A percentile compares a stretch with the other conserved stretches of the same genome.
phyloP scores from a whole-genome alignment of 306 rosid species.

The Mimosa bimucronata region DNA sequence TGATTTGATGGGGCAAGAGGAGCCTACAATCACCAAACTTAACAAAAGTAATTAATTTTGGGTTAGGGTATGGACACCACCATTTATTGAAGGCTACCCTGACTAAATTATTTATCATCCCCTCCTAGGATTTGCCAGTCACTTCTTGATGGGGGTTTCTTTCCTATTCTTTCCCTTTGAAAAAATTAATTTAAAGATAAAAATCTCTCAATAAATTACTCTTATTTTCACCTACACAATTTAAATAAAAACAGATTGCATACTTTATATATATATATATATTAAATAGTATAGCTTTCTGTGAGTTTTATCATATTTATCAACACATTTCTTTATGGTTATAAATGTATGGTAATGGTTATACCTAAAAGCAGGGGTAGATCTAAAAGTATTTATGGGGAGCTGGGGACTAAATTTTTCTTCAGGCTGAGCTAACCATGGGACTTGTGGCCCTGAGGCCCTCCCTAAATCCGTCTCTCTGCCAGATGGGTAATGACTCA shows the following conservation, averaged over 20 bases:
- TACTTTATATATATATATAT: too few species aligned
- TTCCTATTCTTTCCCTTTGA: not conserved
- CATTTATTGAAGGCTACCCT: not conserved
- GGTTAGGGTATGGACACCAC: not conserved
- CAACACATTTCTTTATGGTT: not conserved
- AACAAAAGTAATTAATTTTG: not conserved
- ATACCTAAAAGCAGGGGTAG: not conserved
- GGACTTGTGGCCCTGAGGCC: not conserved
- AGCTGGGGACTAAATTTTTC: not conserved
- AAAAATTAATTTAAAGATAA: not conserved
- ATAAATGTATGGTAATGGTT: not conserved
- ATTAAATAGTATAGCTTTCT: not conserved
- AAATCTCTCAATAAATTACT: not conserved
- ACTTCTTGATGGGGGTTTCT: not conserved
- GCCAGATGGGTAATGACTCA: not conserved
- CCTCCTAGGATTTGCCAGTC: not conserved
- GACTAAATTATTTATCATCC: not conserved
- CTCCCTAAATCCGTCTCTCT: not conserved
- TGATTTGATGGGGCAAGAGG: not conserved
- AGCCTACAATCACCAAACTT: not conserved
- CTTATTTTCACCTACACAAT: not conserved
- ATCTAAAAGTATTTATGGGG: too few species aligned
- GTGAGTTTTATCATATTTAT: too few species aligned
- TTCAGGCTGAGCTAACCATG: not conserved
- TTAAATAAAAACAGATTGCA: not conserved